Percentiles rank a stretch among this genome's conserved stretches.
These are phyloP conservation scores for Buxus sempervirens DNA, from an alignment of 164 flowering plant genomes.

Conservation along the genomic window DNA sequence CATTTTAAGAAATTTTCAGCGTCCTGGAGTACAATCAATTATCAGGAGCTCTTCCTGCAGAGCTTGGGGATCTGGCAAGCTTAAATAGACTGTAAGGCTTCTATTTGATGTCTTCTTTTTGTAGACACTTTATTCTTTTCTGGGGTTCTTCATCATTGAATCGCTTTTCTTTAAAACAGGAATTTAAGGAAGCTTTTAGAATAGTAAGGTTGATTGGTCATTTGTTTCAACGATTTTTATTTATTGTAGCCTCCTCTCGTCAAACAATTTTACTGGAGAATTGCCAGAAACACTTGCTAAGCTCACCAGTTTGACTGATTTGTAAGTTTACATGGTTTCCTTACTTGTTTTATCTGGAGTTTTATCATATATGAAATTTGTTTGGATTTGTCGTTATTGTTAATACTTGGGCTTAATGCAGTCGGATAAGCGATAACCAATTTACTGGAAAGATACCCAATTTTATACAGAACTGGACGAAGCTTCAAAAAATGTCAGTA, in stretches of 20 bases:
- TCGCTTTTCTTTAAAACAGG: background rate
- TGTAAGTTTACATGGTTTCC: slow-evolving; percentile 13
- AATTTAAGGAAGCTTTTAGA: background rate
- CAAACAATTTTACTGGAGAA: slow-evolving; percentile 26
- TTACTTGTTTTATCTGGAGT: background rate
- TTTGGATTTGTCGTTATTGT: background rate
- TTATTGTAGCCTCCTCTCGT: slow-evolving; percentile 24
- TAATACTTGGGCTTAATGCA: slow-evolving; percentile 13
- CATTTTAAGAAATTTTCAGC: slow-evolving; percentile 15
- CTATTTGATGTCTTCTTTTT: background rate
- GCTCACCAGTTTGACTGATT: slow-evolving; percentile 14
- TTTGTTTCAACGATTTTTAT: background rate
- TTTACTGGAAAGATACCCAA: slow-evolving; percentile 42
- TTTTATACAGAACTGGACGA: slow-evolving; percentile 28
- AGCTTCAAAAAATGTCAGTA: slow-evolving; percentile 33
- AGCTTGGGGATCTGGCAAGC: slow-evolving; percentile 30
- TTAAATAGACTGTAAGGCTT: slow-evolving; percentile 25
- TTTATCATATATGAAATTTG: background rate
- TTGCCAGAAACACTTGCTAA: slow-evolving; percentile 20
- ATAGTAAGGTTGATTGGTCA: too few species aligned
- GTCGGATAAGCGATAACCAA: slow-evolving; percentile 38
- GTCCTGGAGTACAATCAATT: slow-evolving; percentile 30
- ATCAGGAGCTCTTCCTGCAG: slow-evolving; percentile 32
- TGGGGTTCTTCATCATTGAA: too few species aligned
- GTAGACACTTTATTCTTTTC: background rate